Conservation (phyloP, 78 protist genomes). For the Dictyostelium intermedium region DNA sequence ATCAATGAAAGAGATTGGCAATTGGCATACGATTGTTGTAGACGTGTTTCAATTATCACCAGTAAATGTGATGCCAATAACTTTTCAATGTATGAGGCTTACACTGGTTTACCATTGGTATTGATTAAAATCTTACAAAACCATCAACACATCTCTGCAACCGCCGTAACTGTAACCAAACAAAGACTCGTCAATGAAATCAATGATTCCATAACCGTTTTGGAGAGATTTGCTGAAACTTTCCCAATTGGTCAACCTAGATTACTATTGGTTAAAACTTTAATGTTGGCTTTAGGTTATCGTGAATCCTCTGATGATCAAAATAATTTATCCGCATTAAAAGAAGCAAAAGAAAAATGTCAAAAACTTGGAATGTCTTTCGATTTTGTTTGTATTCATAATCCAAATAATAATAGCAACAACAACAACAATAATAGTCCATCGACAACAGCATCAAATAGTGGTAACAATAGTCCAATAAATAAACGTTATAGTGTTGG, state of each 20-base stretch:
- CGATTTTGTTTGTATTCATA: slow-evolving; percentile 23
- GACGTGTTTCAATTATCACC: not conserved
- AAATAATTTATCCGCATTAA: not conserved
- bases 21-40: slow-evolving; percentile 10
- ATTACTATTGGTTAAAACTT: not conserved
- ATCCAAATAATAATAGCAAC: not conserved
- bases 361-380: slow-evolving; percentile 20
- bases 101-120: slow-evolving; percentile 23
- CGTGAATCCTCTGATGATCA: not conserved
- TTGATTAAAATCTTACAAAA: not conserved
- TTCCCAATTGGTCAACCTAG: slow-evolving; percentile 70
- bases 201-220: not conserved
- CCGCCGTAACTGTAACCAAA: not conserved
- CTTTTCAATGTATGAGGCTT: slow-evolving; percentile 46
- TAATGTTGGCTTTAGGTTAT: not conserved
- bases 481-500: not conserved
- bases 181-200: slow-evolving; percentile 21
- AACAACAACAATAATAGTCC: not conserved
- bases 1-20: not conserved
- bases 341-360: slow-evolving; percentile 44
- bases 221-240: slow-evolving; percentile 33
- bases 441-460: not conserved
- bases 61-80: slow-evolving; percentile 33
- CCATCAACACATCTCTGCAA: not conserved
- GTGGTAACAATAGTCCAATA: not conserved